Conservation (phyloP, 2,329 filamentous ascomycete genomes). For the Paraphaeosphaeria sporulosa region DNA sequence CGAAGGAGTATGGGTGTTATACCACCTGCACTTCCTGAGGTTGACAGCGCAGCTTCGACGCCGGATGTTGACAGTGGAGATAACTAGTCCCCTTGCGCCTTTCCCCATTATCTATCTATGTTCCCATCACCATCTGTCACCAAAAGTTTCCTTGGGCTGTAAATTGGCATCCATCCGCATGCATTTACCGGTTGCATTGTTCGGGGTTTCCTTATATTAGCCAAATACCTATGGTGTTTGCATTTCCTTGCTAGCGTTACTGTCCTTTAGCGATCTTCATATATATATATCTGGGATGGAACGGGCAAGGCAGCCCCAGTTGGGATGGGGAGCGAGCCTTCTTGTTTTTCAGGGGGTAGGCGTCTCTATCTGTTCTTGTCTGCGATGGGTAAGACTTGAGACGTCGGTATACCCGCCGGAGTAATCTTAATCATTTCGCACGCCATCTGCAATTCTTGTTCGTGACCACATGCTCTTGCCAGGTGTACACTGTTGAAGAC, state of each 20-base stretch:
- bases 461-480: background rate
- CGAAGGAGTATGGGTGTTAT: slow-evolving; percentile 40
- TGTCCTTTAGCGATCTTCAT: slow-evolving; percentile 5
- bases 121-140: slow-evolving; percentile 1
- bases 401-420: background rate
- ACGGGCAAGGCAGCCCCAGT: background rate
- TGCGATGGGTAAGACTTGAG: background rate
- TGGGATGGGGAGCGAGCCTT: background rate
- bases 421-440: slow-evolving; percentile 8
- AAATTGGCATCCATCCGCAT: slow-evolving; percentile 4
- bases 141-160: slow-evolving; percentile 4
- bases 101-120: background rate
- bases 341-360: background rate
- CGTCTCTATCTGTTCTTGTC: background rate
- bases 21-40: slow-evolving; percentile 31
- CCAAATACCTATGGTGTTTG: background rate
- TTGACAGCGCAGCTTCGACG: slow-evolving; percentile 35
- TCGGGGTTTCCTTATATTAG: background rate
- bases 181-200: slow-evolving; percentile 13
- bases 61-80: slow-evolving; percentile 27
- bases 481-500: background rate
- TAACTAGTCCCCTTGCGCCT: background rate
- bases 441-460: background rate
- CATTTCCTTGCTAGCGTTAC: slow-evolving; percentile 6
- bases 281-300: background rate